Percentiles rank a stretch among this genome's conserved stretches.
Conservation (phyloP, 495 filamentous ascomycete genomes). For the Delitschia confertaspora region DNA sequence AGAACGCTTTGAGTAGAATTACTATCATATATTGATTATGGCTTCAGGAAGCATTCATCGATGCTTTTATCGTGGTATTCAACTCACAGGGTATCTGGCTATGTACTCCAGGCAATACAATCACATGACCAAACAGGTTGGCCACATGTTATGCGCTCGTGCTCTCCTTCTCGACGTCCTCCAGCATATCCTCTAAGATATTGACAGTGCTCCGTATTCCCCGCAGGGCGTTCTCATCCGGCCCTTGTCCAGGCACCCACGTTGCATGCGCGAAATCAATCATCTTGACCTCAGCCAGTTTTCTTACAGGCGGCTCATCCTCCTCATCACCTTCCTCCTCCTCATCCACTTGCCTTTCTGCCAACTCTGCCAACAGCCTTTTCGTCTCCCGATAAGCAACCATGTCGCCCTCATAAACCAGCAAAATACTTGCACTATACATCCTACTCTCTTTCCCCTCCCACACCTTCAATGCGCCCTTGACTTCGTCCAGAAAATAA, state of each 20-base stretch:
- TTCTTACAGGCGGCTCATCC: conserved; percentile 55
- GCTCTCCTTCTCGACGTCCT: conserved; percentile 20
- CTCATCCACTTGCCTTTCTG: conserved; percentile 44
- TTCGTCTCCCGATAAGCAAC: conserved; percentile 46
- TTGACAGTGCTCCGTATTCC: conserved; percentile 67
- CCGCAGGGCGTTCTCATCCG: conserved; percentile 73
- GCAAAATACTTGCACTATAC: conserved; percentile 83
- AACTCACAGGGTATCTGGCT: conserved; percentile 12
- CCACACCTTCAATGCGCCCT: conserved; percentile 53
- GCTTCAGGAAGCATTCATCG: not conserved
- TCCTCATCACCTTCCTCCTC: conserved; percentile 59
- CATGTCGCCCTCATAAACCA: conserved; percentile 86
- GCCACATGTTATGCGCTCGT: not conserved
- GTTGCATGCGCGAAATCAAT: conserved; percentile 95
- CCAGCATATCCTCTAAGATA: conserved; percentile 56
- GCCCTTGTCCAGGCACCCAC: conserved; percentile 77
- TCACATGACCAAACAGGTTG: not conserved
- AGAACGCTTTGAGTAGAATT: no score
- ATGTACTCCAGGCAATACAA: conserved; percentile 4
- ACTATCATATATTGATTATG: no score
- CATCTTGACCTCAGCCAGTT: conserved; percentile 72
- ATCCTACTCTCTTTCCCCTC: conserved; percentile 78
- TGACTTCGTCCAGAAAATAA: conserved; percentile 59
- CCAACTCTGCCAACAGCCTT: conserved; percentile 43
- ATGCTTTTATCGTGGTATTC: no score